Evolutionary conservation across 371 early-diverging fungal genomes (phyloP), one percentile per base, ranked within the genome.

Genomic region (Actinomucor elegans): DNA sequence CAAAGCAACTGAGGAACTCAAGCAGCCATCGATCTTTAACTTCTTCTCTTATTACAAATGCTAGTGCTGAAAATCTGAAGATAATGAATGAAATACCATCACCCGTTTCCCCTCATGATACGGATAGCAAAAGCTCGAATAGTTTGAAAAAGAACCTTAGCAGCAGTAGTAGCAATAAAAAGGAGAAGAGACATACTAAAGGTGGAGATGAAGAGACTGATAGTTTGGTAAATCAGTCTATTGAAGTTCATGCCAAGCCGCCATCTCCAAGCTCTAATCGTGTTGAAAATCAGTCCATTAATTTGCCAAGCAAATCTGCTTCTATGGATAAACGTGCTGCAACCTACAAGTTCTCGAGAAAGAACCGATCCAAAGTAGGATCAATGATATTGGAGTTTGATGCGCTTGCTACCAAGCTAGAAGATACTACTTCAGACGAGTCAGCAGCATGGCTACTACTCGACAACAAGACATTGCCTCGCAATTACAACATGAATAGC

Each of bases 351-450:
- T 73, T 48, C 27, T 23, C 64, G 11, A 41, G 66, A 14, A 57
- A 46, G 14, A 66, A 61, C 12, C 60, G 52, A 11, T 77, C 77
- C 6, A 68, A 67, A 32, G 77, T 77, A 0, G 73, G 77, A 0
- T 77, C 77, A 0, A 77, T 77, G 74, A 58, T 71, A 5, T 45
- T 77, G n/a, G 77, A 77, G 32, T 77, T 73, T 51, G 66, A 77
- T 52, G 73, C 74, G 5, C 55, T 77, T 21, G 69, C 77, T n/a
- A 48, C 67, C 32, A 65, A 71, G 11, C 37, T 46, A 17, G 57
- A 46, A 10, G 52, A 59, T 14, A 50, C 57, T 4, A 37, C 58
- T 3, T 34, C 51, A 10, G 61, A 66, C 26, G 66, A 64, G 18
- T 66, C 74, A 11, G 34, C 62, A 20, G 64, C 68, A 5, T 75